Percentiles rank a stretch among this genome's conserved stretches.
These are phyloP conservation scores for Lentithecium fluviatile DNA, from an alignment of 495 filamentous ascomycete genomes.

Conservation along the genomic window DNA sequence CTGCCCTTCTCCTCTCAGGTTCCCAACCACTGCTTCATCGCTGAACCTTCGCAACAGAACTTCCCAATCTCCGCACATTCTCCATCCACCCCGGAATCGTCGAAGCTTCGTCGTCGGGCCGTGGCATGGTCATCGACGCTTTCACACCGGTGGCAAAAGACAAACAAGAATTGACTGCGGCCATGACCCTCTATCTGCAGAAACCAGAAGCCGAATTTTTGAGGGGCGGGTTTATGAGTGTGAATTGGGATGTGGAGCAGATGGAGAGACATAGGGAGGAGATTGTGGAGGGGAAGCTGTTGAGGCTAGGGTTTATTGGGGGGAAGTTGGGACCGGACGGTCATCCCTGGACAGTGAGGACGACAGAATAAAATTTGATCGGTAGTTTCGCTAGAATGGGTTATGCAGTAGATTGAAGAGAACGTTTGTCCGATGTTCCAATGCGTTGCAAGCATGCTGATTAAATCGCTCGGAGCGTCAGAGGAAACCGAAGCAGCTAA, in stretches of 20 bases:
- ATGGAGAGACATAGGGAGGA: constrained; percentile 46
- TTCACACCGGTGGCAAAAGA: constrained; percentile 42
- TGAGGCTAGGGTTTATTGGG: constrained; percentile 40
- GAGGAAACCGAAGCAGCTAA: too few species aligned
- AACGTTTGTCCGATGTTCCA: too few species aligned
- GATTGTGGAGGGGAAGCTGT: constrained; percentile 40
- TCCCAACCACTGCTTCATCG: background rate
- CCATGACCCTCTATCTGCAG: constrained; percentile 46
- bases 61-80: constrained; percentile 45
- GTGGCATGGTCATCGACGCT: constrained; percentile 33
- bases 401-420: background rate
- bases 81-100: constrained; percentile 47
- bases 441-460: too few species aligned
- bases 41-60: constrained; percentile 23
- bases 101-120: constrained; percentile 38
- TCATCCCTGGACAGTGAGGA: constrained; percentile 5
- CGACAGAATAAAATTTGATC: background rate
- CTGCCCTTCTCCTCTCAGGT: background rate
- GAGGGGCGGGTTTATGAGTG: constrained; percentile 45
- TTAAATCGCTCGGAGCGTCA: too few species aligned
- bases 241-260: constrained; percentile 52
- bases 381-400: background rate
- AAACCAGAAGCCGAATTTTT: constrained; percentile 39
- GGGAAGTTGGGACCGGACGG: constrained; percentile 31
- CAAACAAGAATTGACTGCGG: constrained; percentile 44